Evolutionary conservation across 768 basidiomycete genomes (phyloP), one percentile per base, ranked within the genome.

Genomic region (Cytidiella melzeri): DNA sequence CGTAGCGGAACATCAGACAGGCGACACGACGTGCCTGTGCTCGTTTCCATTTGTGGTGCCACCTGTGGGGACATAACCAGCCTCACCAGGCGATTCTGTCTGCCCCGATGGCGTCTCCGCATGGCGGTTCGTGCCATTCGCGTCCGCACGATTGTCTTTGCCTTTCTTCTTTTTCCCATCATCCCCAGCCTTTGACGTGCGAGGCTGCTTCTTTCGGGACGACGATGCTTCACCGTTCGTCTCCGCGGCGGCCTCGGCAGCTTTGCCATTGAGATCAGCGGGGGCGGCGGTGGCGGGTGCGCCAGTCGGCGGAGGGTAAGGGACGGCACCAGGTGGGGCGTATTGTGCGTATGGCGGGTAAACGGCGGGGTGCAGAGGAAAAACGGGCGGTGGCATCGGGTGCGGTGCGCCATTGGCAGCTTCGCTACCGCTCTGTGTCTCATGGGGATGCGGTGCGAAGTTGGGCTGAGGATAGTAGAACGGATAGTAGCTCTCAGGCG

Each of bases 391-490:
- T 4, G 67, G 61, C 54, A 64, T 61, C 10, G 65, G 59, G 25
- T 51, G 61, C 27, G 61, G 61, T 4, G 56, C 54, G 50, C 61
- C 66, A 15, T 65, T 69, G 4, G 65, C 45, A 2, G 57, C 43
- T 5, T 66, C 65, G 4, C 73, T 70, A 5, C 62, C 43, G 39
- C 62, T 43, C 10, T 65, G 68, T 2, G 63, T 69, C 15, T 75
- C 72, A 24, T 69, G 68, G 2, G 68, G 67, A 1, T 68, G 71
- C 4, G 73, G 70, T 46, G 70, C 70, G 44, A 64, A 69, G 47
- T 68, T 71, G n/a, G 71, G 68, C 58, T 70, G 74, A 2, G 73
- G 71, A 50, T 71, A 72, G 43, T 69, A 71, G 47, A 67, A 72
- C 15, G 71, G 69, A 55, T 68, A 73, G 47, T 72, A 75, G 5